phyloP scores from a whole-genome alignment of 2,329 filamentous ascomycete genomes.

The Ascochyta clinopodiicola region DNA sequence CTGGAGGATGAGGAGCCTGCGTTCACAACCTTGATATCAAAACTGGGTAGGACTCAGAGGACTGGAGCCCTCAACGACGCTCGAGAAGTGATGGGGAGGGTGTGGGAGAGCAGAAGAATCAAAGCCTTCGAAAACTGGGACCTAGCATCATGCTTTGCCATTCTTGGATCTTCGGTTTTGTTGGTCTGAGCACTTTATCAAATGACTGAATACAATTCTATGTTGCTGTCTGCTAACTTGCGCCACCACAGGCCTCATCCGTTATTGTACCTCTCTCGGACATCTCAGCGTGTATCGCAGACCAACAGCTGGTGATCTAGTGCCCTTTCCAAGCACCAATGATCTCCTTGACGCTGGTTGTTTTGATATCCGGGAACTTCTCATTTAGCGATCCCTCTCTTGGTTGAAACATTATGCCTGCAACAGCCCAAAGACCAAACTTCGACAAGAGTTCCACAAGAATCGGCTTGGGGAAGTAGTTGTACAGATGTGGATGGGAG shows the following conservation, averaged over 20 bases:
- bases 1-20: not conserved
- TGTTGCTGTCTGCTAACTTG: not conserved
- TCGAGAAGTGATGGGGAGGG: conserved; percentile 8
- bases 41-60: conserved; percentile 3
- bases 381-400: conserved; percentile 22
- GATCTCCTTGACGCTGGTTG: conserved; percentile 19
- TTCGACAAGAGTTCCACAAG: conserved; percentile 15
- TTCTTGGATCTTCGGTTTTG: conserved; percentile 11
- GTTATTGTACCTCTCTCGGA: not conserved
- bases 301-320: not conserved
- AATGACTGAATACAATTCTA: not conserved
- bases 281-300: not conserved
- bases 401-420: conserved; percentile 12
- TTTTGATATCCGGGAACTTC: conserved; percentile 25
- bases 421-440: conserved; percentile 21
- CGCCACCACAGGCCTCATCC: not conserved
- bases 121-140: not conserved
- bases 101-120: conserved; percentile 11
- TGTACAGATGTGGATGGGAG: conserved; percentile 18
- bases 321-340: conserved; percentile 17
- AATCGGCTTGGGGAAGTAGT: conserved; percentile 23
- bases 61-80: conserved; percentile 17
- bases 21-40: conserved; percentile 6
- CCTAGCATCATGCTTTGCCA: conserved; percentile 16
- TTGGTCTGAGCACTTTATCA: conserved; percentile 2